Base-by-base conservation (phyloP, 2,329 filamentous ascomycete genomes). In the Colletotrichum tanaceti region DNA sequence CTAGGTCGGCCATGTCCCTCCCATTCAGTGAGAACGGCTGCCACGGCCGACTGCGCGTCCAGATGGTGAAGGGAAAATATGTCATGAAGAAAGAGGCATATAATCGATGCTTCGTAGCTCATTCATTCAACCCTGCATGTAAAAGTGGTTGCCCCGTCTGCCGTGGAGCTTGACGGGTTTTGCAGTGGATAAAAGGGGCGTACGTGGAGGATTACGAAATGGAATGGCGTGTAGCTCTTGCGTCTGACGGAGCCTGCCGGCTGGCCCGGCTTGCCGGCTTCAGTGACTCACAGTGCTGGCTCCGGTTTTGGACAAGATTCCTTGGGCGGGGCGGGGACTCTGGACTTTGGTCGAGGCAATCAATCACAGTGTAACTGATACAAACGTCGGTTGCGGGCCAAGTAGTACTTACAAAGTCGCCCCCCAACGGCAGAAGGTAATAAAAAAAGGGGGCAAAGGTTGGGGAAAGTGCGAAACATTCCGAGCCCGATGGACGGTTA, bases 201-300 rank as follows among this genome's bases (percentile, higher is more conserved):
- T 65, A 63, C 65, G 62, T 68, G 62, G 62, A 44, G 24, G 65
- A 59, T 68, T 65, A 65, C 65, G 65, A 68, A 65, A 64, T 55
- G 65, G 65, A 43, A 68, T 68, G 62, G 65, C 65, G 55, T 57
- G 57, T 59, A 32, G 16, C 54, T 54, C 38, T 20, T 41, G 22
- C 43, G 53, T 57, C 16, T 39, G 44, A 43, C 41, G 24, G 54
- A 54, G 22, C 35, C 43, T 53, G 22, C 28, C n/a, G n/a, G n/a
- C n/a, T n/a, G n/a, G n/a, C n/a, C 53, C 50, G 55, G 55, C 49
- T 49, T 47, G 53, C 28, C 50, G 50, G 55, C 63, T 28, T 57
- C n/a, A 58, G 58, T 69, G 62, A 69, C 55, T 69, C 57, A 47
- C 43, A 39, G 44, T 32, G 16, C 32, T 20, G 28, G 57, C 32